Evolutionary conservation across 73 alveolate genomes (phyloP).

Genomic region (Blepharisma japonicum): DNA sequence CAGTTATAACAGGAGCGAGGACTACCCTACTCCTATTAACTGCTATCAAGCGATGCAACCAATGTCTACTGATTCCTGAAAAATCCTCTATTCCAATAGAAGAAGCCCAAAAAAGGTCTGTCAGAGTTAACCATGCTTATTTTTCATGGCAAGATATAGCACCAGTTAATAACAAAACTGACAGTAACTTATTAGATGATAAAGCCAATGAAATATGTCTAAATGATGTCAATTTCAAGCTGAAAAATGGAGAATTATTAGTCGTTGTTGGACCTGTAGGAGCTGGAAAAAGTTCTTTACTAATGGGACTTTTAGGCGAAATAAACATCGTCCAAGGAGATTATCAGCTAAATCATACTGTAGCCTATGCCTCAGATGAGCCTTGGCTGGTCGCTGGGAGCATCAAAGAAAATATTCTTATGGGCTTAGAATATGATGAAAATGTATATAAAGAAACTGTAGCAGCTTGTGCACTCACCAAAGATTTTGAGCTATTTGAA

Average conservation of each 20-base stretch:
- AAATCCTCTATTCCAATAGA: background rate
- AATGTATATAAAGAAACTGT: background rate
- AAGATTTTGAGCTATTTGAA: background rate
- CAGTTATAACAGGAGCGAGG: background rate
- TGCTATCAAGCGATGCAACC: background rate
- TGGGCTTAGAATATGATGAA: background rate
- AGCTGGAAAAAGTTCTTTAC: background rate
- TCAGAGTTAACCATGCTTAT: background rate
- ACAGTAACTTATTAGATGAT: background rate
- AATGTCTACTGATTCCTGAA: background rate
- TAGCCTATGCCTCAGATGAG: constrained; percentile 10
- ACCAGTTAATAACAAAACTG: background rate
- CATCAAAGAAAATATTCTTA: constrained; percentile 5
- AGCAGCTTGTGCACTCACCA: background rate
- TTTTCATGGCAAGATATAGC: constrained; percentile 14
- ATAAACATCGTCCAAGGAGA: background rate
- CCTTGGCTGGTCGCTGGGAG: constrained; percentile 21
- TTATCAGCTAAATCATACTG: background rate
- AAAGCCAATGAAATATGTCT: background rate
- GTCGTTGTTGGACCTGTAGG: constrained; percentile 15
- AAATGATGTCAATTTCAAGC: background rate
- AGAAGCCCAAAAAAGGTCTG: background rate
- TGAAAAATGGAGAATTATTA: background rate
- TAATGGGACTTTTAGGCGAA: constrained; percentile 14
- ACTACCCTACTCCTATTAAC: background rate